phyloP scores from a whole-genome alignment of 2,329 filamentous ascomycete genomes.

The Clonostachys sp. region DNA sequence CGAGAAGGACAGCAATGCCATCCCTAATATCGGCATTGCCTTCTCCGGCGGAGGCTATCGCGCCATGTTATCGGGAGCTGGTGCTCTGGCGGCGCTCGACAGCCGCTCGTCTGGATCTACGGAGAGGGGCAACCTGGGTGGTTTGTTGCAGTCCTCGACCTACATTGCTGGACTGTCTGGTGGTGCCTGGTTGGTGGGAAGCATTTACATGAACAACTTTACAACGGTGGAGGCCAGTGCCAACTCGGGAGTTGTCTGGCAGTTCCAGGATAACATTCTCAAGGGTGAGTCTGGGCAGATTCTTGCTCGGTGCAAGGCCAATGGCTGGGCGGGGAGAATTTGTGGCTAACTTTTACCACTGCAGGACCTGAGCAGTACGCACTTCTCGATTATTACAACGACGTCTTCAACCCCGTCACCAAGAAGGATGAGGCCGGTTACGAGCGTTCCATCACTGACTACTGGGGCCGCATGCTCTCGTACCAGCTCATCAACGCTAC shows the following conservation, averaged over 20 bases:
- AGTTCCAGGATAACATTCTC: conserved; percentile 35
- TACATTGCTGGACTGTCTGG: conserved; percentile 80
- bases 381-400: conserved; percentile 30
- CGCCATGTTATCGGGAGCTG: conserved; percentile 80
- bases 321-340: no score
- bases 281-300: conserved; percentile 13
- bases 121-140: conserved; percentile 64
- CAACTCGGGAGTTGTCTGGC: conserved; percentile 29
- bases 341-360: neutral
- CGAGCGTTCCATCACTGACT: conserved; percentile 73
- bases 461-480: conserved; percentile 82
- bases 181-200: conserved; percentile 81
- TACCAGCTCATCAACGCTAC: conserved; percentile 79
- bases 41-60: conserved; percentile 82
- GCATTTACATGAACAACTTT: conserved; percentile 80
- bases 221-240: conserved; percentile 45
- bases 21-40: conserved; percentile 65
- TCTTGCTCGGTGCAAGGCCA: no score
- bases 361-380: conserved; percentile 27
- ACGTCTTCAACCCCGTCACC: conserved; percentile 24
- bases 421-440: conserved; percentile 34
- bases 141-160: conserved; percentile 74
- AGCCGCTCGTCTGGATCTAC: conserved; percentile 50
- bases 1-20: conserved; percentile 20
- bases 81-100: conserved; percentile 76